phyloP scores from a whole-genome alignment of 345 rosid genomes.

The Eucalyptus cloeziana region DNA sequence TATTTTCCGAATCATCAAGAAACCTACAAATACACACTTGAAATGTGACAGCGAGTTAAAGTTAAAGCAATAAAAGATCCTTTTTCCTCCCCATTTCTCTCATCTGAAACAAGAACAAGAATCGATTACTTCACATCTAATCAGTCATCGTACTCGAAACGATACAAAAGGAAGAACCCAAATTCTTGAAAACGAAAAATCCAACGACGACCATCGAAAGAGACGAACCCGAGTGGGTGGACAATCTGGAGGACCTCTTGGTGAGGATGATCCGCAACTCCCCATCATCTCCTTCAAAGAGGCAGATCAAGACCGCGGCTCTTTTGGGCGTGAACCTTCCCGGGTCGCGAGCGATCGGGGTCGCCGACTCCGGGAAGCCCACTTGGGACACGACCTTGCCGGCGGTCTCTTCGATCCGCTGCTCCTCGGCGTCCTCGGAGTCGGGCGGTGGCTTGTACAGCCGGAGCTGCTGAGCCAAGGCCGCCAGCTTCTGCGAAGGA shows the following conservation, averaged over 20 bases:
- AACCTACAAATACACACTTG: neutral
- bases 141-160: neutral
- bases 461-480: conserved; percentile 67
- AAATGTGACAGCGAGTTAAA: neutral
- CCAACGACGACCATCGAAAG: neutral
- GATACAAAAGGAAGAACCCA: neutral
- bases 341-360: conserved; percentile 26
- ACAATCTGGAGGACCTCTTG: conserved; percentile 64
- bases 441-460: conserved; percentile 46
- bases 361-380: conserved; percentile 73
- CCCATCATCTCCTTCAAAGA: conserved; percentile 75
- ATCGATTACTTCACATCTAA: neutral
- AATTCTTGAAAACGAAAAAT: neutral
- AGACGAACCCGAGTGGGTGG: conserved; percentile 79
- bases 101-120: neutral
- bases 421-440: neutral
- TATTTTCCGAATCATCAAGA: neutral
- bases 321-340: conserved; percentile 61
- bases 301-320: conserved; percentile 88
- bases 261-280: conserved; percentile 79
- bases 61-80: neutral
- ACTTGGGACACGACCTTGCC: conserved; percentile 72
- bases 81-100: neutral
- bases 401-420: conserved; percentile 1
- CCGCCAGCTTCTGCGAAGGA: conserved; percentile 26